Evolutionary conservation across 164 flowering plant genomes (phyloP).

Genomic region (Paratinospora sagittata): DNA sequence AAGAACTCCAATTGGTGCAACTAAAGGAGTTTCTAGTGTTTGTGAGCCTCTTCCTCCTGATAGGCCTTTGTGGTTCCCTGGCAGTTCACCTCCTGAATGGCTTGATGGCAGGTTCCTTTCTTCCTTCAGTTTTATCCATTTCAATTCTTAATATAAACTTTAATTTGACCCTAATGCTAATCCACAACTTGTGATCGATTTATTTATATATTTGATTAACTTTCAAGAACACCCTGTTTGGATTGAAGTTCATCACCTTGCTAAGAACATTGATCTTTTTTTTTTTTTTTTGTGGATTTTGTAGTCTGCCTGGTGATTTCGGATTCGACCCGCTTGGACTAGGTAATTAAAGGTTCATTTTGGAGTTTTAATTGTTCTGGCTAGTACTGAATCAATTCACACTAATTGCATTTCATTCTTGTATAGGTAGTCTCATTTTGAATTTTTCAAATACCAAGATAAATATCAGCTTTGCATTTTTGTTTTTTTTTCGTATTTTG

Average conservation of each 20-base stretch:
- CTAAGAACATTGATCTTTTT: too few species aligned
- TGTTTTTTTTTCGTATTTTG: too few species aligned
- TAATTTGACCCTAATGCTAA: too few species aligned
- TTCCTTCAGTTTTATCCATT: background rate
- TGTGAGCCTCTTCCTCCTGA: slow-evolving; percentile 85
- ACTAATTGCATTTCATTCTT: too few species aligned
- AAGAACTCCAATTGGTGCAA: slow-evolving; percentile 30
- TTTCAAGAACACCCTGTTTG: background rate
- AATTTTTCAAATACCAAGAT: too few species aligned
- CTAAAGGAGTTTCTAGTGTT: slow-evolving; percentile 77
- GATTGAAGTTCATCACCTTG: too few species aligned
- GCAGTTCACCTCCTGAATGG: slow-evolving; percentile 82
- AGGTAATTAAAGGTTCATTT: slow-evolving; percentile 46
- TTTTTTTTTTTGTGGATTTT: slow-evolving; percentile 4
- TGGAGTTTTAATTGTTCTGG: background rate
- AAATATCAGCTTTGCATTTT: too few species aligned
- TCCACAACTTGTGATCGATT: too few species aligned
- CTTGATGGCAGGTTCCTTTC: slow-evolving; percentile 74
- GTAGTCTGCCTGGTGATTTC: slow-evolving; percentile 91
- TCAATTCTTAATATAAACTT: background rate
- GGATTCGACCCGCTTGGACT: slow-evolving; percentile 95
- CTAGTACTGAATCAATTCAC: too few species aligned
- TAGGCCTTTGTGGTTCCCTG: slow-evolving; percentile 94
- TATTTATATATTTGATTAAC: background rate
- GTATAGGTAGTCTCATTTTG: too few species aligned